Base-by-base conservation (phyloP, 352 stramenopile species). In the Phytophthora capsici region DNA sequence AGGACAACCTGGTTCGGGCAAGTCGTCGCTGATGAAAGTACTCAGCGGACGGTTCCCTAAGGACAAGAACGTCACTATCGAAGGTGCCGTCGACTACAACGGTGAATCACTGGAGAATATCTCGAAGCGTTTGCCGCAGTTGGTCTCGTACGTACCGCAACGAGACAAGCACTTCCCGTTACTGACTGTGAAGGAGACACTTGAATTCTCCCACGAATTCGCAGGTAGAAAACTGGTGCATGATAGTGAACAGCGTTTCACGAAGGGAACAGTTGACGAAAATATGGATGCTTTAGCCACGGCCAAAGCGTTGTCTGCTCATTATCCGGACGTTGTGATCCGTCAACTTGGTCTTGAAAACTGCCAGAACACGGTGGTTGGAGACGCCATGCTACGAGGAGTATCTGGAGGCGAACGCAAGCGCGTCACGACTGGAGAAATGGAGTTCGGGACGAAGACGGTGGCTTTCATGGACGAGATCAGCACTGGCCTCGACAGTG, bases 121-220 rank as follows among this genome's bases (percentile, higher is more conserved):
- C 10, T 40, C 17, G 16, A 70, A 71, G 41, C 65, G 66, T 16
- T 45, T 85, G 6, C 66, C 72, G 3, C 73, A 82, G 36, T 65
- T 82, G 5, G 48, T 71, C 6, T 62, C 69, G 0, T 83, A 86
- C 41, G 74, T 81, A 8, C 60, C 57, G 1, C 74, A 82, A 58
- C 66, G 76, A n/a, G 93, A 98, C 71, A 98, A 78, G 97, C 93
- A 49, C 78, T 98, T 97, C 97, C 53, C 61, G 0, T 22, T 58
- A 14, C 40, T 75, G 8, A 71, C 61, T 10, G 69, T 81, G 2
- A 59, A 71, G 34, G 75, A 83, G 37, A 81, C 75, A 12, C 58
- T 84, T 10, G 54, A 61, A 30, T 84, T 84, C 70, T 71, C 93
- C 14, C 90, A 93, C 51, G 80, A 93, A 32, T 96, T 86, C 44